Evolutionary conservation across 139 green algal genomes (phyloP), one percentile per base, ranked within the genome.

Genomic region (Chlamydomonas sphaeroides): DNA sequence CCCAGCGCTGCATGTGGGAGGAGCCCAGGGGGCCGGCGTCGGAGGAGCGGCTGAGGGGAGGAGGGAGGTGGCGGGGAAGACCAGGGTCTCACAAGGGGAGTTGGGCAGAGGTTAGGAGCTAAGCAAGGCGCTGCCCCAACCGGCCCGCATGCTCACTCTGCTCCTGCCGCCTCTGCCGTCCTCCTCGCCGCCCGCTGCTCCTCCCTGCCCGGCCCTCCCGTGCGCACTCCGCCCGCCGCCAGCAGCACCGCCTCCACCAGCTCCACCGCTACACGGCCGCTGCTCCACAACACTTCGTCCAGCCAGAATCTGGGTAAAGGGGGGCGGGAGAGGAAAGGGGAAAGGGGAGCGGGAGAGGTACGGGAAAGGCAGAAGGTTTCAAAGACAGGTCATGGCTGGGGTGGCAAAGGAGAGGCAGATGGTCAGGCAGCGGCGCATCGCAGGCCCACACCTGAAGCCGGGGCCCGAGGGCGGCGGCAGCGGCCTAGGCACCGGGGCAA

Each of bases 241-340:
- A 30, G 28, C 26, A 92, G 65, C 36, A 91, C 85, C 57, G 80
- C 62, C 65, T 92, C 89, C 5, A 88, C 35, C 39, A 88, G 66
- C 39, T 79, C 63, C 33, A 86, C 78, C 11, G 89, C 89, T 33
- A 81, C 79, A 1, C 74, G 68, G 23, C 89, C 89, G 32, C 87
- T 81, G 48, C 80, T 90, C 89, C 89, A 92, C 5, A 92, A 73
- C 32, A 90, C n/a, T 59, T 89, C 85, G n/a, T 89, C 85, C 10
- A 87, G 28, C 85, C 85, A 89, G 85, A 87, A 89, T 30, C 85
- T 68, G 65, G n/a, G n/a, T n/a, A n/a, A n/a, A n/a, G n/a, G n/a
- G n/a, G n/a, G n/a, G n/a, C n/a, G n/a, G n/a, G n/a, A n/a, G n/a
- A n/a, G n/a, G n/a, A n/a, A n/a, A n/a, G n/a, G n/a, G n/a, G n/a